phyloP scores from a whole-genome alignment of 2,329 filamentous ascomycete genomes.

The Alternaria sp. region DNA sequence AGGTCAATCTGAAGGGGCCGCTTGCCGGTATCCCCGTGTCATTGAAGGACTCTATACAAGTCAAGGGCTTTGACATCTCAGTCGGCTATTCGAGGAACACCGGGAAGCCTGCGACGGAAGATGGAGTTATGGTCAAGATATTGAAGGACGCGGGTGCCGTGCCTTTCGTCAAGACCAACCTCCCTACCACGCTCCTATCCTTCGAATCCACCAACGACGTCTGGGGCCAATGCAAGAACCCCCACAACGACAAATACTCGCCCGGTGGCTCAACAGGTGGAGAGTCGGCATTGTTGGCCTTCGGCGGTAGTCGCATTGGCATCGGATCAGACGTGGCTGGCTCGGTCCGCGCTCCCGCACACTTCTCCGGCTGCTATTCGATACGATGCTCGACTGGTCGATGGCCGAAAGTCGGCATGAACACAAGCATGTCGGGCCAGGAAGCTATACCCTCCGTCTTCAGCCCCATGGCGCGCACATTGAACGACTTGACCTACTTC shows the following conservation, averaged over 20 bases:
- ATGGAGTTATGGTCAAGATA: conserved; percentile 76
- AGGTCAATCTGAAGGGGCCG: conserved; percentile 77
- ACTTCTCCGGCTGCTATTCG: conserved; percentile 88
- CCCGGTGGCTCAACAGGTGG: conserved; percentile 89
- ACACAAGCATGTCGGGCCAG: conserved; percentile 89
- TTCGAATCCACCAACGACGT: conserved; percentile 82
- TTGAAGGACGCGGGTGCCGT: conserved; percentile 88
- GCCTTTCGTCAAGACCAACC: conserved; percentile 90
- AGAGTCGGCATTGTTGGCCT: conserved; percentile 80
- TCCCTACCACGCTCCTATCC: conserved; percentile 84
- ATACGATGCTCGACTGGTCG: conserved; percentile 86
- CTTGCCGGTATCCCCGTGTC: conserved; percentile 87
- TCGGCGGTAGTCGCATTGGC: conserved; percentile 82
- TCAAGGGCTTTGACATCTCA: conserved; percentile 81
- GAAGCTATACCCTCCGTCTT: conserved; percentile 90
- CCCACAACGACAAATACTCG: conserved; percentile 82
- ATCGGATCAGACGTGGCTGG: conserved; percentile 92
- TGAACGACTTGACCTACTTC: conserved; percentile 85
- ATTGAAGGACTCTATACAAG: conserved; percentile 77
- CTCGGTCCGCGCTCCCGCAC: conserved; percentile 83
- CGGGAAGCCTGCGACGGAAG: conserved; percentile 68
- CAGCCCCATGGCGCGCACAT: conserved; percentile 87
- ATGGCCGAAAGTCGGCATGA: conserved; percentile 85
- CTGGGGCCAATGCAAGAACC: conserved; percentile 84
- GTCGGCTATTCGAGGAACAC: conserved; percentile 80